Percentiles rank a stretch among this genome's conserved stretches.
Evolutionary conservation across 495 filamentous ascomycete genomes (phyloP).

Genomic region (Diplogelasinospora grovesii): DNA sequence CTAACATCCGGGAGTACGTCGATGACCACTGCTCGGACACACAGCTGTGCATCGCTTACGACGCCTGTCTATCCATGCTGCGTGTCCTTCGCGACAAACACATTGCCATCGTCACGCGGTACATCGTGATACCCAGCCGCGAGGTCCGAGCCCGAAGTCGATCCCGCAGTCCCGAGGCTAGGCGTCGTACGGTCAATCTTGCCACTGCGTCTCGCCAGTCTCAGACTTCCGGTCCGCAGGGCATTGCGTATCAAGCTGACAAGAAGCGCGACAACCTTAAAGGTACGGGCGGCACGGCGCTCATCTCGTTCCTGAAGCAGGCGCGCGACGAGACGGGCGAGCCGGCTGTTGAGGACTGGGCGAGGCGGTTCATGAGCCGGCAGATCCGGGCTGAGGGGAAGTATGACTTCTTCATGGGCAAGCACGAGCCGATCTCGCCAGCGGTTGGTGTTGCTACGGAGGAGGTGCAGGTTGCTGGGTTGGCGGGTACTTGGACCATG

Average conservation of each 20-base stretch:
- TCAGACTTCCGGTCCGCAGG: too few species aligned
- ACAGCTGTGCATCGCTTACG: slow-evolving; percentile 69
- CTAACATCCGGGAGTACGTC: slow-evolving; percentile 85
- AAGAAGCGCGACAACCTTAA: slow-evolving; percentile 53
- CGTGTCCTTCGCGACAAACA: slow-evolving; percentile 84
- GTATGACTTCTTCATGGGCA: slow-evolving; percentile 54
- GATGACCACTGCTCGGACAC: slow-evolving; percentile 54
- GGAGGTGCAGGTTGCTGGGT: slow-evolving; percentile 65
- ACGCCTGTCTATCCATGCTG: slow-evolving; percentile 86
- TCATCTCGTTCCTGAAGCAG: slow-evolving; percentile 92
- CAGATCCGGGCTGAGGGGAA: slow-evolving; percentile 35
- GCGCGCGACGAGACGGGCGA: slow-evolving; percentile 93
- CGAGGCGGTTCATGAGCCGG: slow-evolving; percentile 61
- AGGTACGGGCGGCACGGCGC: slow-evolving; percentile 84
- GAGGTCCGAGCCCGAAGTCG: slow-evolving; percentile 40
- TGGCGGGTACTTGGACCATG: slow-evolving; percentile 78
- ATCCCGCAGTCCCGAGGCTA: slow-evolving; percentile 35
- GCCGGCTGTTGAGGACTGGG: slow-evolving; percentile 80
- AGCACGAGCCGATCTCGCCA: too few species aligned
- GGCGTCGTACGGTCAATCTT: slow-evolving; percentile 51
- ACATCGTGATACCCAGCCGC: slow-evolving; percentile 70
- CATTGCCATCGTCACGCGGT: slow-evolving; percentile 90
- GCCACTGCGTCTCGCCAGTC: slow-evolving; percentile 50
- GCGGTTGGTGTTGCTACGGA: slow-evolving; percentile 35
- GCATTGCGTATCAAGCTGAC: slow-evolving; percentile 18